Evolutionary conservation across 1,284 basidiomycete species (phyloP).

Genomic region (Gomphus bonarii): DNA sequence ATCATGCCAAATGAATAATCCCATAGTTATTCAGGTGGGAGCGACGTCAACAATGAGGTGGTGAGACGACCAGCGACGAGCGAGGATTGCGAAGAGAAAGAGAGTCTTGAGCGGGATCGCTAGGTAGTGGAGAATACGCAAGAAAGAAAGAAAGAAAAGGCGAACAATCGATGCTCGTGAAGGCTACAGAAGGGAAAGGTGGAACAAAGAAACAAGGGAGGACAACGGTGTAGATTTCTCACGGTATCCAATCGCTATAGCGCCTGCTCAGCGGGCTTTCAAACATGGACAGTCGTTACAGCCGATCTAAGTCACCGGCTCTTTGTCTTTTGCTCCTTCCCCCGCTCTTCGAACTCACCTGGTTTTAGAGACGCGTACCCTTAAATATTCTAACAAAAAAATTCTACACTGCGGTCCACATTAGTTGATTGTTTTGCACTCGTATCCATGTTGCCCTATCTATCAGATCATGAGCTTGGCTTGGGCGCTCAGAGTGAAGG

Average conservation of each 20-base stretch:
- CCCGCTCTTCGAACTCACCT: too few relatives aligned
- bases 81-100: background rate
- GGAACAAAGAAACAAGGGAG: background rate
- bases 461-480: too few relatives aligned
- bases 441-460: too few relatives aligned
- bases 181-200: background rate
- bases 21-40: conserved; percentile 40
- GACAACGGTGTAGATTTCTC: background rate
- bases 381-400: too few relatives aligned
- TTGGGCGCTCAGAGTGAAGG: too few relatives aligned
- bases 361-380: too few relatives aligned
- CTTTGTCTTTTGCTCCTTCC: too few relatives aligned
- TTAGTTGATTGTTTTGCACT: too few relatives aligned
- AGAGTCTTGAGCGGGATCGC: background rate
- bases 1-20: conserved; percentile 76
- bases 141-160: background rate
- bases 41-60: background rate
- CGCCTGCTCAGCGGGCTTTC: background rate
- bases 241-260: background rate
- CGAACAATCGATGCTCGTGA: conserved; percentile 8
- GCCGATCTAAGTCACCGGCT: too few relatives aligned
- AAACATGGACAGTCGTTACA: background rate
- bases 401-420: too few relatives aligned
- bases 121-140: background rate
- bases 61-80: background rate